phyloP scores from a whole-genome alignment of 73 alveolate genomes.

The Loxodes magnus region DNA sequence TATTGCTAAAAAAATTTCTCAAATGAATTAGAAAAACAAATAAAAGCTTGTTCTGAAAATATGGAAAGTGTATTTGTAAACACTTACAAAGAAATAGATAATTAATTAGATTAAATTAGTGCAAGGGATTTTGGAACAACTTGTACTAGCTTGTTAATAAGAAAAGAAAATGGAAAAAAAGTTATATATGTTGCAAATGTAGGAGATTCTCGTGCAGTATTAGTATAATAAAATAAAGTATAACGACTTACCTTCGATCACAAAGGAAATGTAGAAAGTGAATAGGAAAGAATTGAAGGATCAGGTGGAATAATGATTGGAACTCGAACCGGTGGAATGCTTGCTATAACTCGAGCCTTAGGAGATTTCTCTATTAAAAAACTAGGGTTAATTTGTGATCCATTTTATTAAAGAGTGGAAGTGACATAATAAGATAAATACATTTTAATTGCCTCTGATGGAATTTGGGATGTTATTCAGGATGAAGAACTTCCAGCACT shows the following conservation, averaged over 20 bases:
- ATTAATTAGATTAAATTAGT: conserved; percentile 16
- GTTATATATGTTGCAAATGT: conserved; percentile 40
- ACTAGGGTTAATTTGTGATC: conserved; percentile 23
- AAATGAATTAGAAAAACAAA: conserved; percentile 12
- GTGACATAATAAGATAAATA: conserved; percentile 21
- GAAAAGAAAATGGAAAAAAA: conserved; percentile 9
- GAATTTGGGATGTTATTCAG: conserved; percentile 47
- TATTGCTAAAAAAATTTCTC: conserved; percentile 28
- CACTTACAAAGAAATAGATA: conserved; percentile 16
- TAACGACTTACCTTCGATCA: conserved; percentile 22
- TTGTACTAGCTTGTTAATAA: conserved; percentile 22
- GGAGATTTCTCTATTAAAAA: conserved; percentile 36
- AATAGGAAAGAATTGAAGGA: conserved; percentile 21
- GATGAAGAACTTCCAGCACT: too few species aligned
- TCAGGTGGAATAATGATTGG: conserved; percentile 20
- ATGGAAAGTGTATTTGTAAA: conserved; percentile 16
- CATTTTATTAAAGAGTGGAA: conserved; percentile 19
- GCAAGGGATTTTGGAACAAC: conserved; percentile 30
- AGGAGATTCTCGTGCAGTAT: conserved; percentile 39
- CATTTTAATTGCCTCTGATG: conserved; percentile 48
- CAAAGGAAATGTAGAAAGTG: conserved; percentile 21
- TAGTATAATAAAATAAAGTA: conserved; percentile 2
- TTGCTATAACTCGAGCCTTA: conserved; percentile 33
- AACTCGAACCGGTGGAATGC: conserved; percentile 27
- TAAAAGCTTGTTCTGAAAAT: conserved; percentile 17